Percentiles rank a stretch among this genome's conserved stretches.
These are phyloP conservation scores for Jatropha multifida DNA, from an alignment of 441 rosid species.

Conservation along the genomic window DNA sequence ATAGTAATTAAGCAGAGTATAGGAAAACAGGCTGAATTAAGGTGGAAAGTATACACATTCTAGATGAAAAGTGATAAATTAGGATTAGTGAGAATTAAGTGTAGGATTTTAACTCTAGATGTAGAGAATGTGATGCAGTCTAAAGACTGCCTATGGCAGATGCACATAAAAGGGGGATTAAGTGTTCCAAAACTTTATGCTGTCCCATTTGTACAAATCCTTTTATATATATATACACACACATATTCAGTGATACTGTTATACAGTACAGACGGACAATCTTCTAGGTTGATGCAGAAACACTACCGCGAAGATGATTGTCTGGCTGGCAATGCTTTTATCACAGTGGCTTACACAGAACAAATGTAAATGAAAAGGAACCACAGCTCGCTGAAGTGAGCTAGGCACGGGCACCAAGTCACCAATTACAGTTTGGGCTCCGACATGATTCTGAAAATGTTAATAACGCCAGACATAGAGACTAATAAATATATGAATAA, in stretches of 20 bases:
- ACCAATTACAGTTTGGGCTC: not conserved
- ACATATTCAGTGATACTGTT: not conserved
- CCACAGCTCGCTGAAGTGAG: not conserved
- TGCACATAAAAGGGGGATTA: not conserved
- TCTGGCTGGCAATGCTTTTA: not conserved
- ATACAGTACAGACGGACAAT: not conserved
- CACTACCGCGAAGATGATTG: not conserved
- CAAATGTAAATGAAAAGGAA: not conserved
- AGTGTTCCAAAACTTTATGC: not conserved
- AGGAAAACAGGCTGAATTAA: not conserved
- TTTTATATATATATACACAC: not conserved
- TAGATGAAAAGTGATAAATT: not conserved
- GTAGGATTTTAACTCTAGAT: not conserved
- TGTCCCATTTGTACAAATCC: not conserved
- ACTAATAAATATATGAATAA: no score
- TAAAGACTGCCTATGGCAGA: slow-evolving; percentile 1
- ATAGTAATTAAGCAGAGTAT: not conserved
- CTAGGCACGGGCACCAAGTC: not conserved
- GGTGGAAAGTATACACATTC: not conserved
- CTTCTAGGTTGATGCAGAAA: not conserved
- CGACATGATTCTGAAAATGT: not conserved
- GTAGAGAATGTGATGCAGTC: not conserved
- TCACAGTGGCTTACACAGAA: not conserved
- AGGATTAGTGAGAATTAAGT: not conserved
- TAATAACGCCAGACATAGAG: no score